A percentile compares a stretch with the other conserved stretches of the same genome.
These are phyloP conservation scores for Suhomyces panamericanus DNA, from an alignment of 1,139 yeast species.

Conservation along the genomic window DNA sequence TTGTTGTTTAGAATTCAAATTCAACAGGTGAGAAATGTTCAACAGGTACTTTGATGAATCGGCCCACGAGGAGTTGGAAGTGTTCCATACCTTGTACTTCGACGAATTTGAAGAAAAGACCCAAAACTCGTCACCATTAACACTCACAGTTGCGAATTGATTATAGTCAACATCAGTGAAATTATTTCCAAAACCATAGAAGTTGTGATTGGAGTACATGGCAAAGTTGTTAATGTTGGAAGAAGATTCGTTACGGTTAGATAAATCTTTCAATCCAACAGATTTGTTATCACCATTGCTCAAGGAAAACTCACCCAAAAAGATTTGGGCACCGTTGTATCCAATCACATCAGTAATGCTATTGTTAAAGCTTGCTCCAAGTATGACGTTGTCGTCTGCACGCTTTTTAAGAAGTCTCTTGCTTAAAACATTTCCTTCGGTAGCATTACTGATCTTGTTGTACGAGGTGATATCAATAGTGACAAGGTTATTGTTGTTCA, in stretches of 20 bases:
- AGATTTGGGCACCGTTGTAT: constrained; percentile 25
- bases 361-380: constrained; percentile 35
- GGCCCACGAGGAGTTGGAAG: constrained; percentile 35
- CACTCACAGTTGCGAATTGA: constrained; percentile 37
- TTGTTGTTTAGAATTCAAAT: constrained; percentile 28
- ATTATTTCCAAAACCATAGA: constrained; percentile 45
- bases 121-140: constrained; percentile 37
- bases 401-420: constrained; percentile 20
- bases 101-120: constrained; percentile 30
- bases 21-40: constrained; percentile 36
- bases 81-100: constrained; percentile 40
- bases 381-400: constrained; percentile 22
- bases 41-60: constrained; percentile 33
- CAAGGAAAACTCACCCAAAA: constrained; percentile 37
- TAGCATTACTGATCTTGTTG: constrained; percentile 35
- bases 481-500: constrained; percentile 31
- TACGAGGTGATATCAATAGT: constrained; percentile 30
- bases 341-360: constrained; percentile 27
- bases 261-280: constrained; percentile 27
- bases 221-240: constrained; percentile 39
- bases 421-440: constrained; percentile 17
- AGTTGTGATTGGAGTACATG: constrained; percentile 24
- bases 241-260: constrained; percentile 30
- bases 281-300: constrained; percentile 21
- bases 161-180: constrained; percentile 25